Evolutionary conservation across 2,329 filamentous ascomycete species (phyloP).

Genomic region (Macrophomina pseudophaseolina): DNA sequence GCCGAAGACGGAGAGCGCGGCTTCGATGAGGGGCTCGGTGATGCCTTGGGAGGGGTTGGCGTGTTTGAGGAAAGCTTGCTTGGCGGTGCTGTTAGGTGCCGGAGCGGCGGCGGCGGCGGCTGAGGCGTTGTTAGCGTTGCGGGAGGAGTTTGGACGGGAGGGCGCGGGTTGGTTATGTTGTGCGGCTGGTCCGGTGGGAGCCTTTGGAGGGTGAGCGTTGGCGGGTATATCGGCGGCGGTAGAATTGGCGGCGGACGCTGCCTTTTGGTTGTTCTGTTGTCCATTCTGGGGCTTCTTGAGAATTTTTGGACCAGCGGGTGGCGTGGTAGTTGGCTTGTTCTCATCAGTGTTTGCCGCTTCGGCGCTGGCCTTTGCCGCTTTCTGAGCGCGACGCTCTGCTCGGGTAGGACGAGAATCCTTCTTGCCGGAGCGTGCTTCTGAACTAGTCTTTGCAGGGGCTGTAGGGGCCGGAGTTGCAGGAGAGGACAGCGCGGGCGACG

Average conservation of each 20-base stretch:
- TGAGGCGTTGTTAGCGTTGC: conserved; percentile 2
- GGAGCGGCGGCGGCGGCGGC: neutral
- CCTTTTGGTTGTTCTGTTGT: conserved; percentile 30
- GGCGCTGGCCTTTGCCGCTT: conserved; percentile 42
- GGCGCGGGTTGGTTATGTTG: conserved; percentile 21
- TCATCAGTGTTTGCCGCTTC: conserved; percentile 33
- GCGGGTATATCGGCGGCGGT: neutral
- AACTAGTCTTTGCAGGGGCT: conserved; percentile 6
- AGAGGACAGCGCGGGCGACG: conserved; percentile 19
- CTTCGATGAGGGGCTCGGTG: conserved; percentile 78
- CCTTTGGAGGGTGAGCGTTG: conserved; percentile 13
- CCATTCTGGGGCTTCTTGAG: conserved; percentile 28
- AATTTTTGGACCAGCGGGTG: conserved; percentile 28
- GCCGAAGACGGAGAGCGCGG: conserved; percentile 76
- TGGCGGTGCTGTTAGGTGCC: conserved; percentile 30
- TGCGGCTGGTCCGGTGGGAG: conserved; percentile 27
- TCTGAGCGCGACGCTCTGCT: conserved; percentile 45
- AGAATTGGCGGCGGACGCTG: conserved; percentile 12
- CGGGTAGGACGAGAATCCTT: conserved; percentile 44
- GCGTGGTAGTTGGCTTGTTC: conserved; percentile 41
- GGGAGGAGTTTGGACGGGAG: conserved; percentile 17
- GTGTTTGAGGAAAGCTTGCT: conserved; percentile 63
- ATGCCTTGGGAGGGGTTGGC: conserved; percentile 87
- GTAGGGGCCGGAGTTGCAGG: conserved; percentile 28
- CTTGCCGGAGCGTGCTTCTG: conserved; percentile 35